Percentiles rank a stretch among this genome's conserved stretches.
phyloP scores from a whole-genome alignment of 2,329 filamentous ascomycete species.

The Pseudogymnoascus sp. region DNA sequence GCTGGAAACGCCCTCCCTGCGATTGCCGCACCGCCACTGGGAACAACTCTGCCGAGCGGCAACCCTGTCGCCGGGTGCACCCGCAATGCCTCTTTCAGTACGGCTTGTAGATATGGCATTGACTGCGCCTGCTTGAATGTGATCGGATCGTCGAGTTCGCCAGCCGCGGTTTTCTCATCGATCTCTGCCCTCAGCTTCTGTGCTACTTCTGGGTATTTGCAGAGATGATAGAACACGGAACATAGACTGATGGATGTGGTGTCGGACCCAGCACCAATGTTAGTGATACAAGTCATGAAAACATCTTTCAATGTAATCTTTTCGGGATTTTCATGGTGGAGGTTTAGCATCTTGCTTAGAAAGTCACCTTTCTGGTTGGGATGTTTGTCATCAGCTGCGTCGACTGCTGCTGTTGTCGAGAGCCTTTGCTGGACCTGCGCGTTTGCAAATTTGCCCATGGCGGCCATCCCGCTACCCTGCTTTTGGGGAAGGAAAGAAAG shows the following conservation, averaged over 20 bases:
- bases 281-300: neutral
- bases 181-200: neutral
- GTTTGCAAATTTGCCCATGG: neutral
- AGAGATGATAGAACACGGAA: neutral
- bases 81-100: conserved; percentile 40
- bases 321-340: neutral
- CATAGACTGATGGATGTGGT: neutral
- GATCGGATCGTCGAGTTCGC: conserved; percentile 19
- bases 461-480: neutral
- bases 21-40: neutral
- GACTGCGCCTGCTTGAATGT: conserved; percentile 32
- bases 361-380: neutral
- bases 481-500: neutral
- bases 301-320: neutral
- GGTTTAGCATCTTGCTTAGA: neutral
- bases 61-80: conserved; percentile 38
- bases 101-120: conserved; percentile 40
- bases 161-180: neutral
- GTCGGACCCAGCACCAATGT: neutral
- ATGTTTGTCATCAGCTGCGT: neutral
- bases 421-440: neutral
- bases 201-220: neutral
- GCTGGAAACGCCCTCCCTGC: neutral
- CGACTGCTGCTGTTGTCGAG: neutral
- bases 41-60: conserved; percentile 36